Base-by-base conservation (phyloP, 208 protist species). In the Crithidia fasciculata region DNA sequence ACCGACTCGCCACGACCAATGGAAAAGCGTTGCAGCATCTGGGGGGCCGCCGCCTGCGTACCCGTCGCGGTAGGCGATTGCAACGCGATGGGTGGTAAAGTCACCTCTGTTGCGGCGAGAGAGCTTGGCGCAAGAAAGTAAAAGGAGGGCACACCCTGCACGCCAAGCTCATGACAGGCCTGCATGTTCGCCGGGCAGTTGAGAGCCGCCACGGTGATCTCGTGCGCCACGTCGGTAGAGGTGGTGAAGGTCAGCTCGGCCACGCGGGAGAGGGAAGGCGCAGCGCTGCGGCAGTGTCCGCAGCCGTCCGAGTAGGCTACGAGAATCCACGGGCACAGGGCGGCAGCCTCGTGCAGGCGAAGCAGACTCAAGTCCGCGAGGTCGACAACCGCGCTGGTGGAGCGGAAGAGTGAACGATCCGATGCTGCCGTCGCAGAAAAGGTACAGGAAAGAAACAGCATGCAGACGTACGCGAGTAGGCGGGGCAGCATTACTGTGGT, bases 241-340 rank as follows among this genome's bases (percentile, higher is more conserved):
- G 47, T 49, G 16, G 15, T 44, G 28, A 66, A 56, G 18, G 68
- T 81, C n/a, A 72, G 62, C 49, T 36, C 5, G 5, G 78, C 74
- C n/a, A 45, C 13, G 12, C n/a, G 41, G 8, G 70, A 36, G 7
- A 76, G 44, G 43, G 13, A 12, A 2, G 86, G 82, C 9, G 86
- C 81, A 3, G 70, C 52, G 40, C 41, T 57, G 49, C 86, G 77
- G 74, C 89, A 94, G 56, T 88, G 81, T 18, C 86, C 86, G 50
- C 89, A 94, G 39, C 64, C 69, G 54, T 83, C 71, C 28, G 65
- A 81, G 76, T 91, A 91, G 49, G 88, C 83, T 5, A 88, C 59
- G 8, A 94, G 49, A 4, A 91, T 49, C 86, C 84, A 89, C n/a
- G 86, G 86, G 66, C 89, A 94, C 5, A 84, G 5, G 47, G 86